phyloP scores from a whole-genome alignment of 73 alveolate species.

The Loxodes magnus region DNA sequence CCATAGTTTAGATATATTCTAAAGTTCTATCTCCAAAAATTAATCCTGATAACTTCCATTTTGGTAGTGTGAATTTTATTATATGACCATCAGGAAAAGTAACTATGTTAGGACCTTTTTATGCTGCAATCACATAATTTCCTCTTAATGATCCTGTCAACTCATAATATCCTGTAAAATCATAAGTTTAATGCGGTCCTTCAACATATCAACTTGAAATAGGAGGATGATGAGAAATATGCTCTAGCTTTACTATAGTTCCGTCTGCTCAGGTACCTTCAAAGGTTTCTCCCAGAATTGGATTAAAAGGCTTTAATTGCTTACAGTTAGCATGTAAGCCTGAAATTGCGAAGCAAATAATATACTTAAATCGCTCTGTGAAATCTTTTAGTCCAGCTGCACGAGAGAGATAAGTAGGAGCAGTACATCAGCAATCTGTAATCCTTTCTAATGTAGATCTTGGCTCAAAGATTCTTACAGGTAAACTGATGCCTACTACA shows the following conservation, averaged over 20 bases:
- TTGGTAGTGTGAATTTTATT: slow-evolving; percentile 27
- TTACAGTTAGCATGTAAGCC: slow-evolving; percentile 38
- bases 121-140: slow-evolving; percentile 19
- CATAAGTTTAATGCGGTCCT: slow-evolving; percentile 11
- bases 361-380: slow-evolving; percentile 49
- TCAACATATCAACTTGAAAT: slow-evolving; percentile 29
- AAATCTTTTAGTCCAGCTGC: slow-evolving; percentile 21
- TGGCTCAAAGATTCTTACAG: slow-evolving; percentile 70
- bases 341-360: slow-evolving; percentile 44
- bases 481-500: slow-evolving; percentile 44
- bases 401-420: slow-evolving; percentile 43
- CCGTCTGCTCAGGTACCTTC: slow-evolving; percentile 91
- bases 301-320: slow-evolving; percentile 82
- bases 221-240: slow-evolving; percentile 94
- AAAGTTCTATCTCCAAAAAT: slow-evolving; percentile 21
- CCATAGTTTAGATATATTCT: slow-evolving; percentile 18
- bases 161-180: slow-evolving; percentile 40
- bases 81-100: slow-evolving; percentile 22
- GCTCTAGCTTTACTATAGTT: slow-evolving; percentile 79
- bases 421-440: slow-evolving; percentile 59
- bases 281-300: slow-evolving; percentile 91
- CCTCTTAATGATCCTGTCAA: slow-evolving; percentile 20
- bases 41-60: slow-evolving; percentile 19
- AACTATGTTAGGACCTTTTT: slow-evolving; percentile 21
- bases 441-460: slow-evolving; percentile 60